Evolutionary conservation across 2,329 filamentous ascomycete genomes (phyloP), one percentile per base, ranked within the genome.

Genomic region (Emericellopsis cladophorae): DNA sequence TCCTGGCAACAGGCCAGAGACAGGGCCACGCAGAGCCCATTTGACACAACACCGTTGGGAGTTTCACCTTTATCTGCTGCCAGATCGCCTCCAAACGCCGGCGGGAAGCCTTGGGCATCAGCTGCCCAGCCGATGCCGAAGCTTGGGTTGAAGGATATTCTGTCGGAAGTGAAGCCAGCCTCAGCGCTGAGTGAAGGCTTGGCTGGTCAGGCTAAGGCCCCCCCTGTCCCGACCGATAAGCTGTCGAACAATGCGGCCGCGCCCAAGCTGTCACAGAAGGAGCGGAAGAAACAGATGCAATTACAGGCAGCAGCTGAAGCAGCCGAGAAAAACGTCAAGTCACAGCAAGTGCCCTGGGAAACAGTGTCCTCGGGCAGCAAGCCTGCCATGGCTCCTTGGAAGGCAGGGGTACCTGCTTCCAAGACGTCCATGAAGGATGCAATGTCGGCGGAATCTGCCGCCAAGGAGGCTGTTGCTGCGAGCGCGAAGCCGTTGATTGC

Each of bases 221-320:
- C 39, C 18, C 37, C 9, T 15, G 43, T 56, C 51, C 26, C 26
- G 12, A 29, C 12, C 3, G 26, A 29, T 3, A 29, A 29, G 26
- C 26, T 29, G 3, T 29, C 26, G 8, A 12, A 9, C 12, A 12
- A 9, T 9, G 40, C 52, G 32, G 51, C 65, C 1, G 62, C 65
- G 14, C 55, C 61, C 1, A 95, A 85, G 55, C 61, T 94, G 49
- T 95, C 89, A 1, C 92, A 96, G 51, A 94, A 92, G 54, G 89
- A 95, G 57, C 79, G 88, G 18, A 96, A 95, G 63, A 84, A 76
- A 54, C 76, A 88, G 48, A 76, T 87, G 51, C 81, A 87, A 51
- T 71, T 77, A 45, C 76, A 84, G 51, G 63, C 70, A 21, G 62
- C 56, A 21, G 56, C 65, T 31, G 62, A 70, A 44, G 61, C 58